phyloP scores from a whole-genome alignment of 169 alveolate species.

The Haemoproteus tartakovskyi region DNA sequence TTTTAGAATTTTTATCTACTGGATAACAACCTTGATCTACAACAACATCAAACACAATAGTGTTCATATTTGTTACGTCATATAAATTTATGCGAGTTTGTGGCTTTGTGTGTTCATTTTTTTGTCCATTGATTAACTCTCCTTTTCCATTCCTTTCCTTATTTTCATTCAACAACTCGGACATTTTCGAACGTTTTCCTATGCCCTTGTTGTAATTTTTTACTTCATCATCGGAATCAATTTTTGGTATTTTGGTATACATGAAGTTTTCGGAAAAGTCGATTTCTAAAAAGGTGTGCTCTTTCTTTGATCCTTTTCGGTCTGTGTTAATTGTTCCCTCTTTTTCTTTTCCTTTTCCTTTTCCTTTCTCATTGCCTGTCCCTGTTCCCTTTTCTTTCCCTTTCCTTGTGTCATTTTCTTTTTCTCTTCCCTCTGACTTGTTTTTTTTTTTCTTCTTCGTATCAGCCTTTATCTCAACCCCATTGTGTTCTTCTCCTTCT shows the following conservation, averaged over 20 bases:
- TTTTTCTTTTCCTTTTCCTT: no score
- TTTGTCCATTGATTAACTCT: no score
- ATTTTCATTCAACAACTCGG: no score
- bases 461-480: no score
- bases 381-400: conserved; percentile 4
- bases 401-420: no score
- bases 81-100: conserved; percentile 54
- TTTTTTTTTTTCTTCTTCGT: no score
- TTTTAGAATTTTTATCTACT: conserved; percentile 6
- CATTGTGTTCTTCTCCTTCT: not conserved
- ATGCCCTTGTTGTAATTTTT: not conserved
- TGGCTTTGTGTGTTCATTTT: conserved; percentile 21
- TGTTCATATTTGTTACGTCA: conserved; percentile 60
- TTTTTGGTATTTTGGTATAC: conserved; percentile 34
- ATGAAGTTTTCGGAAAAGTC: conserved; percentile 43
- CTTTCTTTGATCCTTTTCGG: no score
- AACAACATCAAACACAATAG: conserved; percentile 54
- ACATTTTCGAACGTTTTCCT: no score
- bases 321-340: not conserved
- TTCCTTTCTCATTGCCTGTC: no score
- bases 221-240: not conserved
- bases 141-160: not conserved
- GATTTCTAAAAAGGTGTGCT: conserved; percentile 40
- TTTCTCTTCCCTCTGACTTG: no score
- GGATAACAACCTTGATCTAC: conserved; percentile 61